Conservation (phyloP, 768 basidiomycete genomes). For the Sarcomyxa edulis region DNA sequence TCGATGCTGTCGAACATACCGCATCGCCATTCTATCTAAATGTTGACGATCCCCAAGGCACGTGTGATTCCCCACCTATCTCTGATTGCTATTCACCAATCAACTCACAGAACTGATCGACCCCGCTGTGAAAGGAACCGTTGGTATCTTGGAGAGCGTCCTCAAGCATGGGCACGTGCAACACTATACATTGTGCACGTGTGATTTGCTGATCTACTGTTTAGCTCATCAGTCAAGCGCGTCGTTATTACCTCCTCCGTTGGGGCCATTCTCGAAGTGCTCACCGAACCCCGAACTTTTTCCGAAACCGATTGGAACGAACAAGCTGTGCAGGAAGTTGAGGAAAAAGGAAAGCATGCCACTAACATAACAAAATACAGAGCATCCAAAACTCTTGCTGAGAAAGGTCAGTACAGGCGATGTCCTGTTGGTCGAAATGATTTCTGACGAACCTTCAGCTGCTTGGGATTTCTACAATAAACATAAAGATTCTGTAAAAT, state of each 20-base stretch:
- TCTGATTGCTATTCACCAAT: background rate
- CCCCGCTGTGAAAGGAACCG: conserved; percentile 72
- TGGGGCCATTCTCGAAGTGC: conserved; percentile 35
- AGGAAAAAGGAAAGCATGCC: conserved; percentile 44
- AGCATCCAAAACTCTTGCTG: conserved; percentile 62
- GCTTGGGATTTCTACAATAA: conserved; percentile 37
- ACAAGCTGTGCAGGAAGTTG: conserved; percentile 34
- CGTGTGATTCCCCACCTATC: background rate
- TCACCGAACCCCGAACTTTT: conserved; percentile 24
- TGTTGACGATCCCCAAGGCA: conserved; percentile 37
- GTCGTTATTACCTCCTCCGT: conserved; percentile 65
- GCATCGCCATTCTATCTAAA: conserved; percentile 57
- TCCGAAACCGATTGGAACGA: conserved; percentile 61
- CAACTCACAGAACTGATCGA: conserved; percentile 47
- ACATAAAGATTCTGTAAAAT: conserved; percentile 35
- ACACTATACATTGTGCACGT: background rate
- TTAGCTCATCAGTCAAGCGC: conserved; percentile 48
- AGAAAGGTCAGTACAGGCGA: conserved; percentile 34
- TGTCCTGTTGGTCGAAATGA: no score
- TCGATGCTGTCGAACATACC: conserved; percentile 67
- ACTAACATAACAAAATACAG: conserved; percentile 39
- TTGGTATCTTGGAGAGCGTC: conserved; percentile 54
- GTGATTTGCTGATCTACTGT: background rate
- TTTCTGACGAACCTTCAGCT: conserved; percentile 19
- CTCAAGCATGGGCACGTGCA: conserved; percentile 42